Evolutionary conservation across 176 grass and related monocot species (phyloP), one percentile per base, ranked within the genome.

Genomic region (Bonia amplexicaulis): DNA sequence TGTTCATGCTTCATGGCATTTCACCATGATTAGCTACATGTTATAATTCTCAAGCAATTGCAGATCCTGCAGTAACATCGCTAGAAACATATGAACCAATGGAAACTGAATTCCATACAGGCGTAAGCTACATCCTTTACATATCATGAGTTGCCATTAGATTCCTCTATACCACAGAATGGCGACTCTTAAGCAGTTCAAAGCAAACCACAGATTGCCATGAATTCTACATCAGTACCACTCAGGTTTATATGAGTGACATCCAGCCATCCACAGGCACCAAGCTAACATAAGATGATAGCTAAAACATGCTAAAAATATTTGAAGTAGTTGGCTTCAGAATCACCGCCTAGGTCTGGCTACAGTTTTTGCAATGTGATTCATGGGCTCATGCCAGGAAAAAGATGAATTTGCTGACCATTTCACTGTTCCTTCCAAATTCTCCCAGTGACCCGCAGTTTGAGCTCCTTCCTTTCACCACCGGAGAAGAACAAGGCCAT

Each of bases 401-500:
- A 48, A 72, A 17, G 31, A 65, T 51, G 10, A 52, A 22, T n/a
- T 73, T 2, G 29, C 46, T 67, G 48, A 47, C 14, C 16, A 51
- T 65, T 60, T 90, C 58, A 94, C 46, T 97, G 86, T 64, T 98
- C 91, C 80, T 98, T 95, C 96, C 91, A 98, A 68, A 98, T 95
- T 39, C 91, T 89, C 33, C 96, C 96, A 9, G 93, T 98, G 45
- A 98, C 96, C 39, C 93, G 83, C 69, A 98, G 59, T 82, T 98
- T 95, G 70, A 98, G 89, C 80, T 98, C 96, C 80, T 95, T 93
- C 80, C 91, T 84, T 60, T 95, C 93, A 39, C 93, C 89, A 2
- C 93, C 91, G 1, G 93, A 98, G 82, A 98, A 98, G 76, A 98
- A 98, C 48, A 98, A 57, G 81, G 95, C 95, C 91, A 98, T 95